A percentile compares a stretch with the other conserved stretches of the same genome.
phyloP scores from a whole-genome alignment of 2,329 filamentous ascomycete species.

The Laburnicola sp. region DNA sequence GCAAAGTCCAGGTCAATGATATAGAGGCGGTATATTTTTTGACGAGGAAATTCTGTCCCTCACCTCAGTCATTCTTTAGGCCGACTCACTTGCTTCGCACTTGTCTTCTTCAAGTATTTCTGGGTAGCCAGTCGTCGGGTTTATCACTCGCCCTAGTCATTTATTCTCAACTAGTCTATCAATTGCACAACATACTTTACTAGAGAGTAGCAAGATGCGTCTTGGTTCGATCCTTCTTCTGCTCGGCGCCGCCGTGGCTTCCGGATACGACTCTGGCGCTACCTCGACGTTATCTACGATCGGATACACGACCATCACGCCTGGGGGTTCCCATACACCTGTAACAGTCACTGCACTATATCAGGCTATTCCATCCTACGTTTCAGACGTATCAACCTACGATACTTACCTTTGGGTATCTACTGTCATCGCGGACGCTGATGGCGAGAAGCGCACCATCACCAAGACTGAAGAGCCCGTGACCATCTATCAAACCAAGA shows the following conservation, averaged over 20 bases:
- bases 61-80: conserved; percentile 24
- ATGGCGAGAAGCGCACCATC: conserved; percentile 30
- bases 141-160: conserved; percentile 10
- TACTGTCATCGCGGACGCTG: conserved; percentile 32
- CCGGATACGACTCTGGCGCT: conserved; percentile 15
- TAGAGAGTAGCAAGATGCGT: conserved; percentile 17
- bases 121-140: conserved; percentile 15
- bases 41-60: conserved; percentile 2
- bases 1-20: conserved; percentile 4
- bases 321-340: conserved; percentile 29
- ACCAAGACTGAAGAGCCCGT: conserved; percentile 33
- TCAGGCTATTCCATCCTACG: conserved; percentile 37
- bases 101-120: conserved; percentile 21
- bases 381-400: conserved; percentile 7
- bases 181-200: background rate
- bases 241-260: conserved; percentile 29
- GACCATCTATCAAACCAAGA: conserved; percentile 34
- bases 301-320: conserved; percentile 35
- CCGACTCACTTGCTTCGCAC: conserved; percentile 13
- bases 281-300: conserved; percentile 17
- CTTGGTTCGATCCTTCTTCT: conserved; percentile 26
- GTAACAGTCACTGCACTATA: conserved; percentile 39
- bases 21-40: conserved; percentile 10
- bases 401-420: conserved; percentile 32
- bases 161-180: background rate